Conservation (phyloP, 2,329 filamentous ascomycete genomes). For the Cladosporium cucumerinum region DNA sequence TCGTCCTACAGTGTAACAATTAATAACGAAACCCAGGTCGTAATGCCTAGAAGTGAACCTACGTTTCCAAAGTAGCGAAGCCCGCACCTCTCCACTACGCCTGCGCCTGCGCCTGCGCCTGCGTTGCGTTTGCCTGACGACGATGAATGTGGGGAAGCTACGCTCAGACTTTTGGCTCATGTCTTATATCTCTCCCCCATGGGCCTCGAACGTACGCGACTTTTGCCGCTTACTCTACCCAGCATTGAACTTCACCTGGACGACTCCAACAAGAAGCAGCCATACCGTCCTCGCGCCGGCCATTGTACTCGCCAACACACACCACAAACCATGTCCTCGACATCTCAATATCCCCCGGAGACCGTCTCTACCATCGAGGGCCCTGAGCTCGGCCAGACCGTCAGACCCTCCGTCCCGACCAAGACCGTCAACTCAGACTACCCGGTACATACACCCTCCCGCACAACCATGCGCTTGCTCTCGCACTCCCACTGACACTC, state of each 20-base stretch:
- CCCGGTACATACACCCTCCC: constrained; percentile 57
- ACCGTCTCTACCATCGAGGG: constrained; percentile 25
- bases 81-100: constrained; percentile 1
- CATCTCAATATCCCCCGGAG: constrained; percentile 20
- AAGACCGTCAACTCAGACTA: constrained; percentile 80
- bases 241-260: neutral
- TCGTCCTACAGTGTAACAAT: neutral
- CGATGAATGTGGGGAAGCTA: constrained; percentile 14
- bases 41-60: neutral
- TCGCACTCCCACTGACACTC: constrained; percentile 24
- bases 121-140: constrained; percentile 10
- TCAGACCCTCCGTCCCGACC: constrained; percentile 51
- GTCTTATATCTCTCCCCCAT: too few species aligned
- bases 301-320: constrained; percentile 17
- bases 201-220: neutral
- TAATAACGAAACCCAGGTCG: neutral
- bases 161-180: neutral
- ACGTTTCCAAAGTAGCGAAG: constrained; percentile 7
- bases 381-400: constrained; percentile 32
- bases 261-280: neutral
- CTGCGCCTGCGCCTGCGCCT: neutral
- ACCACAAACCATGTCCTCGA: constrained; percentile 23
- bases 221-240: constrained; percentile 12
- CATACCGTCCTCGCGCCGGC: constrained; percentile 9
- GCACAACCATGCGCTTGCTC: neutral